Base-by-base conservation (phyloP, 75 land plant species). In the Pseudotsuga menziesii region DNA sequence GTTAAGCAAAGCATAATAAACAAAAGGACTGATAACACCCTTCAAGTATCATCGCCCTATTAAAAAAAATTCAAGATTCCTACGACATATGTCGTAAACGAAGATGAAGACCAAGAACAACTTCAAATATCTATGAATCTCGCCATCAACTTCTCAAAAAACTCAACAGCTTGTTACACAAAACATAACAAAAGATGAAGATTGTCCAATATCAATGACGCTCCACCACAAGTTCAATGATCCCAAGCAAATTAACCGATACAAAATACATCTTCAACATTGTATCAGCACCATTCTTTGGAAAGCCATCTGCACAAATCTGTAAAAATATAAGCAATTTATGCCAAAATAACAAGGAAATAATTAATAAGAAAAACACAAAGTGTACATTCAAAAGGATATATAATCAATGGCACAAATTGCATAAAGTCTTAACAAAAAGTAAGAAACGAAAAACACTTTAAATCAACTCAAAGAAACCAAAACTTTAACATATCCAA, bases 281-380 rank as follows among this genome's bases (percentile, higher is more conserved):
- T 69, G 72, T 17, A 69, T 69, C 72, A 69, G 48, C 72, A 35
- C 72, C 72, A 69, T 69, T 9, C n/a, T 41, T 69, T 69, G 41
- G 72, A 41, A 22, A 69, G 44, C 72, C 72, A 69, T 41, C 72
- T 69, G 72, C 72, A n/a, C 35, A 36, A 29, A n/a, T 69, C 54
- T 69, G 48, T 69, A 69, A 69, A 36, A 69, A 39, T 41, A 69
- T 69, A 9, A 20, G 72, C 39, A 69, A 19, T 20, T 67, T 67
- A 22, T 4, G 2, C 0, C 22, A 67, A 67, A 36, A 67, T 36
- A 67, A 17, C 15, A 29, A 17, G 32, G 15, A 39, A 67, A 32
- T 12, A 48, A 67, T 3, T 39, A 67, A 36, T 67, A 67, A 67
- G 48, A 39, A 67, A 6, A 29, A 19, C 1, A 8, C 17, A 67